Percentiles rank a stretch among this genome's conserved stretches.
Evolutionary conservation across 192 early-diverging fungal species (phyloP).

Genomic region (Glomus cerebriforme): DNA sequence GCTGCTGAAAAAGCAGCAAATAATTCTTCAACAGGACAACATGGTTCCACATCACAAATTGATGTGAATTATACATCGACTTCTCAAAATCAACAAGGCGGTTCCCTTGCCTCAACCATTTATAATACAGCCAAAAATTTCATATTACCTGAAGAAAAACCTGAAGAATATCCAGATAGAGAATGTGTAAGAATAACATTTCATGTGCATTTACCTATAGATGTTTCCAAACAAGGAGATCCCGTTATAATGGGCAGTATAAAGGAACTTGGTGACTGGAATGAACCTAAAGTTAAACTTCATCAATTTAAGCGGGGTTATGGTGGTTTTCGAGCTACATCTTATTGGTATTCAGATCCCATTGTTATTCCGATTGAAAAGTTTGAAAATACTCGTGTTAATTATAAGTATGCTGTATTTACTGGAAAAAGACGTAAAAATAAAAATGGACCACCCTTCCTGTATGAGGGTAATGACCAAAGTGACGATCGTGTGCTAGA

Average conservation of each 20-base stretch:
- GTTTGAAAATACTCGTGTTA: neutral
- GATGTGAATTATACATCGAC: too few species aligned
- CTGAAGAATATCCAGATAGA: neutral
- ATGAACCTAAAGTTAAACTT: neutral
- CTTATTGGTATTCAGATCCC: neutral
- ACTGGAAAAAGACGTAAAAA: neutral
- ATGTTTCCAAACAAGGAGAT: neutral
- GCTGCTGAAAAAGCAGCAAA: too few species aligned
- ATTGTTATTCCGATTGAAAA: neutral
- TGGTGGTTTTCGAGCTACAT: neutral
- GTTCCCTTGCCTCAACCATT: too few species aligned
- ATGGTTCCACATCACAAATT: too few species aligned
- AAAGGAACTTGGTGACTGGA: neutral
- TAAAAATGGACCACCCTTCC: neutral
- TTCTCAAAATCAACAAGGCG: too few species aligned
- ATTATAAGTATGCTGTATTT: neutral
- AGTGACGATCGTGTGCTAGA: neutral
- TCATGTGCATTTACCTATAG: neutral
- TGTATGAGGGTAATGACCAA: neutral
- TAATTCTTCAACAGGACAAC: too few species aligned
- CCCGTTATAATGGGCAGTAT: neutral
- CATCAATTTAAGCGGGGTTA: neutral
- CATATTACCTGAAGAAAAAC: neutral
- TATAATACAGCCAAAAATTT: neutral
- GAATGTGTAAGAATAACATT: neutral